Evolutionary conservation across 306 rosid species (phyloP).

Genomic region (Gastrolobium villosum): DNA sequence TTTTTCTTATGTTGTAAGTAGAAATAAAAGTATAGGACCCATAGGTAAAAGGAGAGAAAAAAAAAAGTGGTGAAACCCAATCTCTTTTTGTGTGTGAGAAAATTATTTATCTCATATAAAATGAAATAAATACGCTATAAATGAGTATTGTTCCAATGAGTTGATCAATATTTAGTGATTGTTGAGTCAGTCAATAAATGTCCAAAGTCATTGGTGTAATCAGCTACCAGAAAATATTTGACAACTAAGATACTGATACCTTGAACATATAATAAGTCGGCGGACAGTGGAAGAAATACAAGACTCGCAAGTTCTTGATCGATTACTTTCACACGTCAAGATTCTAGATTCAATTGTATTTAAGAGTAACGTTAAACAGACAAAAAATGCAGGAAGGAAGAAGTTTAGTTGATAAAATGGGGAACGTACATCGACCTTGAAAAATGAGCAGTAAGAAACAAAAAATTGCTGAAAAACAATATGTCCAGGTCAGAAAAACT

Average conservation of each 20-base stretch:
- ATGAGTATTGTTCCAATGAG: neutral
- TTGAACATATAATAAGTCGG: neutral
- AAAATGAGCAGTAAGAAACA: constrained; percentile 22
- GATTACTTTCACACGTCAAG: constrained; percentile 12
- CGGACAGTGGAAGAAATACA: neutral
- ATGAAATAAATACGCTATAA: too few species aligned
- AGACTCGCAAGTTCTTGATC: neutral
- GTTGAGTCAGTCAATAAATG: neutral
- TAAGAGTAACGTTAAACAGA: neutral
- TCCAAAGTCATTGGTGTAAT: neutral
- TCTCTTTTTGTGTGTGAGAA: too few species aligned
- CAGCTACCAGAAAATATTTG: neutral
- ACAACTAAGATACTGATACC: neutral
- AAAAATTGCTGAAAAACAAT: constrained; percentile 45
- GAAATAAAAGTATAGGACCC: too few species aligned
- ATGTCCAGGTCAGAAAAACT: constrained; percentile 38
- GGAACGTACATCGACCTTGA: constrained; percentile 5
- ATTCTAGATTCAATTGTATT: constrained; percentile 10
- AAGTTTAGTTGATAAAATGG: constrained; percentile 25
- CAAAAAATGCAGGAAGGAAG: constrained; percentile 16
- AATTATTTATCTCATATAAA: too few species aligned
- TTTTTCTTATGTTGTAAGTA: too few species aligned
- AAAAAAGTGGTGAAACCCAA: too few species aligned
- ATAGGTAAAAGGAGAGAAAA: too few species aligned
- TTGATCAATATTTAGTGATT: neutral